Evolutionary conservation across 2,329 filamentous ascomycete species (phyloP).

Genomic region (Trichoderma koningii): DNA sequence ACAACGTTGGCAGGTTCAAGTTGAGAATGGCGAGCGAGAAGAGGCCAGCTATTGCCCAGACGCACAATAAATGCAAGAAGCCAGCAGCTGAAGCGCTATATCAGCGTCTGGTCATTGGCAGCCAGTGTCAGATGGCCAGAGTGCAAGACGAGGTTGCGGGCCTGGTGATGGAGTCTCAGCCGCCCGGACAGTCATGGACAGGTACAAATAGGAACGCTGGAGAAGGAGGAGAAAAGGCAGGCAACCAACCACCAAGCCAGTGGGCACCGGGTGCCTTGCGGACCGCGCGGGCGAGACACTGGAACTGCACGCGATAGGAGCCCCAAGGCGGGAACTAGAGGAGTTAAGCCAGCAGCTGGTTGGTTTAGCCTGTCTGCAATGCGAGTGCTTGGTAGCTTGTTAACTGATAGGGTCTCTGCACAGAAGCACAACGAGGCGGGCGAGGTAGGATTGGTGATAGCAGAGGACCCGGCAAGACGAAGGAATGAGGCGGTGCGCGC

Average conservation of each 20-base stretch:
- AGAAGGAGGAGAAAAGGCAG: not conserved
- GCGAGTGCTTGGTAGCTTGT: not conserved
- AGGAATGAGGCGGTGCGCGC: slow-evolving; percentile 13
- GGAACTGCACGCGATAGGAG: slow-evolving; percentile 7
- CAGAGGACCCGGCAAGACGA: not conserved
- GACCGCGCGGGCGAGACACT: slow-evolving; percentile 23
- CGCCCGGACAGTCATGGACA: slow-evolving; percentile 24
- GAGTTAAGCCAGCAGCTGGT: slow-evolving; percentile 4
- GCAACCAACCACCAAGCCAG: slow-evolving; percentile 5
- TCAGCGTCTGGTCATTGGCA: slow-evolving; percentile 23
- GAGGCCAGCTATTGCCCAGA: slow-evolving; percentile 2
- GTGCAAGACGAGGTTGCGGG: slow-evolving; percentile 36
- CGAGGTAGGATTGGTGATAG: slow-evolving; percentile 1
- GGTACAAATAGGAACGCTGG: slow-evolving; percentile 3
- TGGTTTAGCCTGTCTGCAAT: slow-evolving; percentile 4
- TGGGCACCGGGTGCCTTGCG: slow-evolving; percentile 29
- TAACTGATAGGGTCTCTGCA: too few species aligned
- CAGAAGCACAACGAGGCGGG: too few species aligned
- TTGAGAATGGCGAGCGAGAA: slow-evolving; percentile 6
- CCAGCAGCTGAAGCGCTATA: slow-evolving; percentile 19
- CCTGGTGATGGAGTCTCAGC: slow-evolving; percentile 49
- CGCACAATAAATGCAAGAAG: slow-evolving; percentile 28
- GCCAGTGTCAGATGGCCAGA: slow-evolving; percentile 28
- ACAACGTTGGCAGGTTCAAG: slow-evolving; percentile 2
- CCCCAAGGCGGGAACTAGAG: slow-evolving; percentile 1